These are phyloP conservation scores for Chrysosphaeria jannelii DNA, from an alignment of 2,329 filamentous ascomycete species.

Conservation along the genomic window DNA sequence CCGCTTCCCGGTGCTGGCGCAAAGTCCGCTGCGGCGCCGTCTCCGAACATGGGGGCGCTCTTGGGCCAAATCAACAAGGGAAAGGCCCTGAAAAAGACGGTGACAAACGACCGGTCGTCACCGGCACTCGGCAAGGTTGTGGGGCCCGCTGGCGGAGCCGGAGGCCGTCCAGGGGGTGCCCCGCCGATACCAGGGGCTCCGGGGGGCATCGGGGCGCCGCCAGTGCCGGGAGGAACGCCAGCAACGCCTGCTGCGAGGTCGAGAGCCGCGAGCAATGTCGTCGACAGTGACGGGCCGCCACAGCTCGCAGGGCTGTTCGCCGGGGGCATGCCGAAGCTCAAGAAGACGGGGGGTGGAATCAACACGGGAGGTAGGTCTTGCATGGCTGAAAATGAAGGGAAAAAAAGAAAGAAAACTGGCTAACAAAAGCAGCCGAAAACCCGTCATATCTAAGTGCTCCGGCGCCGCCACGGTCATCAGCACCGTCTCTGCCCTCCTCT, in stretches of 20 bases:
- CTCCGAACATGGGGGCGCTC: too few relatives aligned
- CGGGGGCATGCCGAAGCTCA: constrained; percentile 82
- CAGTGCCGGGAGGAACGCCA: too few relatives aligned
- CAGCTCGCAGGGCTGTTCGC: constrained; percentile 74
- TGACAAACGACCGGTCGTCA: constrained; percentile 78
- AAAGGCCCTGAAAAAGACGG: constrained; percentile 47
- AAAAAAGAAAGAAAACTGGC: too few relatives aligned
- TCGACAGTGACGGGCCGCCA: constrained; percentile 23
- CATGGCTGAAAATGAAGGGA: too few relatives aligned
- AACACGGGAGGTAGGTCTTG: constrained; percentile 38
- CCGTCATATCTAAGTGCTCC: too few relatives aligned
- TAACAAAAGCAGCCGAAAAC: too few relatives aligned
- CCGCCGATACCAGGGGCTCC: constrained; percentile 46
- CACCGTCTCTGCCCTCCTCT: not conserved
- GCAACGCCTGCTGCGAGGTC: too few relatives aligned
- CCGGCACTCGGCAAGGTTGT: constrained; percentile 28
- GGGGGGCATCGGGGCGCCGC: too few relatives aligned
- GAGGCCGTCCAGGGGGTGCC: constrained; percentile 31
- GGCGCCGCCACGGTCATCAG: not conserved
- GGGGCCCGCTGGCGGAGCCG: constrained; percentile 1
- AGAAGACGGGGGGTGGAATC: constrained; percentile 55
- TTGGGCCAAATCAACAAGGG: constrained; percentile 74
- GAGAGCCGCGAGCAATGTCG: constrained; percentile 43
- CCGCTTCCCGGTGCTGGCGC: too few relatives aligned
- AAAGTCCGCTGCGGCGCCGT: too few relatives aligned